Evolutionary conservation across 2,329 filamentous ascomycete species (phyloP), one percentile per base, ranked within the genome.

Genomic region (Monosporascus sp.): DNA sequence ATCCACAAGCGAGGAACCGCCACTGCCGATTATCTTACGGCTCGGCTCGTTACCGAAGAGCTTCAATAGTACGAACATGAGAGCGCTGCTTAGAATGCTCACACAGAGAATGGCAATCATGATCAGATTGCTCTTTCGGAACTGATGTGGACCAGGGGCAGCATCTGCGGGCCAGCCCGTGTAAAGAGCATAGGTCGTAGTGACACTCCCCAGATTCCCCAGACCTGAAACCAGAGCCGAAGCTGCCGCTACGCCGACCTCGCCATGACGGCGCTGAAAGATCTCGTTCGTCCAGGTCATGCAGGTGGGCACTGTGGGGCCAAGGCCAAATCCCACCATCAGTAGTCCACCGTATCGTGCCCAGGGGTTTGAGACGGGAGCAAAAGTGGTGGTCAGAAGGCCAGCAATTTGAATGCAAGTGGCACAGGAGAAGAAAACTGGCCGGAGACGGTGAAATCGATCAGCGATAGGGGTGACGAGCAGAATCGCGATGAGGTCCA

Each of bases 211-310:
- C 18, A 95, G 75, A 65, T 96, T 96, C 0, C 91, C 91, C 39
- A 95, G 77, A 1, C 91, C 91, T 0, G 89, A 94, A 1, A 96
- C 91, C 11, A 96, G 77, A 3, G 91, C 91, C 2, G 88, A 85
- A 0, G 91, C 90, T 15, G 91, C 88, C 4, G 91, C 91, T 7
- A 96, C 90, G 52, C 91, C 91, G 22, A 96, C 89, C 70, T 96
- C 91, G 47, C 91, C 90, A 65, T 96, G 91, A 14, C 91, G 87
- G 35, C 82, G 81, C 72, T 96, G 90, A 76, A 96, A 96, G 65
- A 96, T 87, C 71, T 96, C 89, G 57, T 85, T 89, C 35, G 89
- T 90, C 91, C 91, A 96, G 37, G 90, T 87, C 91, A 96, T 96
- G 69, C 89, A 93, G 65, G 93, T 93, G 11, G 91, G 91, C 1